A percentile compares a stretch with the other conserved stretches of the same genome.
phyloP scores from a whole-genome alignment of 2,329 filamentous ascomycete species.

The Epichloe baconii region DNA sequence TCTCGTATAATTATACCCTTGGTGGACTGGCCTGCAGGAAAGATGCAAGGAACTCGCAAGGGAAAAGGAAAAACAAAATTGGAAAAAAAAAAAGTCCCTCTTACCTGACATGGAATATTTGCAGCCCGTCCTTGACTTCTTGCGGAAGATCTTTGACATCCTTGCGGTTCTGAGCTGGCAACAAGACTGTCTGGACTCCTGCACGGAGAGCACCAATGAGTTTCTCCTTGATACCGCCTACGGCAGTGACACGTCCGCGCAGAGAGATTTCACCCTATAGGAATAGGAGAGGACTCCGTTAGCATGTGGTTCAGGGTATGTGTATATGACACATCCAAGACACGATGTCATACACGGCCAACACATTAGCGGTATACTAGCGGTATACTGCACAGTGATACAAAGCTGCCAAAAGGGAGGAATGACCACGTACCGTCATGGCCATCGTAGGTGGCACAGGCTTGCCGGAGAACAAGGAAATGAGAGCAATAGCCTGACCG shows the following conservation, averaged over 20 bases:
- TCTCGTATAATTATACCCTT: no score
- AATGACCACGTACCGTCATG: constrained; percentile 58
- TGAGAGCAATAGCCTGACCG: constrained; percentile 84
- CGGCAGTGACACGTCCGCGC: constrained; percentile 79
- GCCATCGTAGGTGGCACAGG: constrained; percentile 82
- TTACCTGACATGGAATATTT: constrained; percentile 83
- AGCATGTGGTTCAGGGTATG: not conserved
- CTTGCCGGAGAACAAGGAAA: constrained; percentile 78
- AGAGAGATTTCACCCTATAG: constrained; percentile 56
- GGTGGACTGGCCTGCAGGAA: not conserved
- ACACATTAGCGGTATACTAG: not conserved
- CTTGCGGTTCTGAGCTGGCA: constrained; percentile 82
- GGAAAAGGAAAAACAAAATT: constrained; percentile 1
- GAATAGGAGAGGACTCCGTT: not conserved
- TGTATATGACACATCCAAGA: not conserved
- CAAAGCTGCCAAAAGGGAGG: not conserved
- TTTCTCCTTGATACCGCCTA: constrained; percentile 98
- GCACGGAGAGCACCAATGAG: constrained; percentile 86
- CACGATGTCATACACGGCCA: not conserved
- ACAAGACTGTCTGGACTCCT: constrained; percentile 83
- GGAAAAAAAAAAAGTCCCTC: constrained; percentile 16
- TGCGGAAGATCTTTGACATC: constrained; percentile 82
- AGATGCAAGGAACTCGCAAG: not conserved
- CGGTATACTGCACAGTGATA: not conserved
- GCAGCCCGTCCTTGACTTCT: constrained; percentile 75